A percentile compares a stretch with the other conserved stretches of the same genome.
Conservation (phyloP, 2,329 filamentous ascomycete species). For the Lachnellula occidentalis region DNA sequence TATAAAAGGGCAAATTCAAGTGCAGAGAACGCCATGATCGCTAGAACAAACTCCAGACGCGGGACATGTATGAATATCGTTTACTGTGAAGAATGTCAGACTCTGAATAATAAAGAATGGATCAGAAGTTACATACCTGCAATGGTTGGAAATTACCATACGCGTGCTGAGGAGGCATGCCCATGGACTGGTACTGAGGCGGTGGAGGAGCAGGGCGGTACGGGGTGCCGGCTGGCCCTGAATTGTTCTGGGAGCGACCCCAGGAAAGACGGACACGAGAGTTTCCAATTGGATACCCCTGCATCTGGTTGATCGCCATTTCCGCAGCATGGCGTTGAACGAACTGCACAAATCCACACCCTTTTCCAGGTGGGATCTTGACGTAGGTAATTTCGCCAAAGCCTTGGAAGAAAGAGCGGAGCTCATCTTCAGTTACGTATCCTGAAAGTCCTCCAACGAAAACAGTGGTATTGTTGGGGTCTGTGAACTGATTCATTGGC, state of each 20-base stretch:
- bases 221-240: conserved; percentile 87
- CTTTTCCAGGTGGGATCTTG: conserved; percentile 99
- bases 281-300: conserved; percentile 98
- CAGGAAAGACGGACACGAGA: conserved; percentile 95
- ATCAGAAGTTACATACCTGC: conserved; percentile 24
- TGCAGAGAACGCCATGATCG: conserved; percentile 32
- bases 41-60: conserved; percentile 32
- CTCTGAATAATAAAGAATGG: neutral
- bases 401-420: conserved; percentile 99
- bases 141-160: conserved; percentile 32
- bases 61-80: conserved; percentile 29
- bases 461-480: conserved; percentile 98
- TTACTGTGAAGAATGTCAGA: conserved; percentile 26
- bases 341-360: conserved; percentile 98
- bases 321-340: conserved; percentile 97
- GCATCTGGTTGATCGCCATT: conserved; percentile 99
- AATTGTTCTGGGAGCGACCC: conserved; percentile 99
- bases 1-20: conserved; percentile 28
- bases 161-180: conserved; percentile 31
- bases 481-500: conserved; percentile 99
- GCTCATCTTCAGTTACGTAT: conserved; percentile 97
- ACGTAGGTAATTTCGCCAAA: conserved; percentile 99
- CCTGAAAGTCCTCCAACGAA: conserved; percentile 96
- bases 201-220: conserved; percentile 89
- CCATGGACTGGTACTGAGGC: conserved; percentile 65